Base-by-base conservation (phyloP, 108 stramenopile genomes). In the Nitzschia sp. region DNA sequence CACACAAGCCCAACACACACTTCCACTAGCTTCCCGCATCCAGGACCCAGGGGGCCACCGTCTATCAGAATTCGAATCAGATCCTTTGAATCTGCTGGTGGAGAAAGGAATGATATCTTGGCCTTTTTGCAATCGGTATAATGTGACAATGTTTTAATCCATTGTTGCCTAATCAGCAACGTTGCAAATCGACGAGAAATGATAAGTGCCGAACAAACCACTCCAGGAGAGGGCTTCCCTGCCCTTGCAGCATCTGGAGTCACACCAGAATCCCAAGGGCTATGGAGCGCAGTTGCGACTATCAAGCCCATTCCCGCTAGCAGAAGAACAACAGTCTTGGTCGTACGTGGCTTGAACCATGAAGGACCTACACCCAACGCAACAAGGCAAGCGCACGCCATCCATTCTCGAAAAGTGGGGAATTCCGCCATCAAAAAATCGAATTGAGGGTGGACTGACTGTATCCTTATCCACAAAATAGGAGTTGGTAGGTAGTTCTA, bases 31-130 rank as follows among this genome's bases (percentile, higher is more conserved):
- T 75, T 75, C 27, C 31, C 57, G 35, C 45, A 58, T 9, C 58
- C 67, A n/a, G 27, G 48, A 22, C 73, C 73, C 8, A 75, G 46
- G 19, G 73, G 73, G 11, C 73, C 73, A 19, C 58, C 67, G 22
- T 68, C 34, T 3, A 59, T 34, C 45, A 68, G 53, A 16, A 50
- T 22, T 50, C 19, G 16, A 16, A 50, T 21, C 9, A 50, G 21
- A 21, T 50, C 48, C 21, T 5, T 22, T 5, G 5, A 50, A 22
- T 21, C 19, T 21, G 8, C 19, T 21, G 48, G 48, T 5, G 48
- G 48, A 19, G 48, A 50, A 19, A 50, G 19, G 48, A 50, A 50
- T 21, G 48, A 50, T 22, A n/a, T 50, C 16, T 4, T 22, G 8
- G 8, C 4, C 19, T n/a, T 11, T 16, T 22, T n/a, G 19, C 19